Evolutionary conservation across 805 yeast species (phyloP).

Genomic region (Candida stauntonica): DNA sequence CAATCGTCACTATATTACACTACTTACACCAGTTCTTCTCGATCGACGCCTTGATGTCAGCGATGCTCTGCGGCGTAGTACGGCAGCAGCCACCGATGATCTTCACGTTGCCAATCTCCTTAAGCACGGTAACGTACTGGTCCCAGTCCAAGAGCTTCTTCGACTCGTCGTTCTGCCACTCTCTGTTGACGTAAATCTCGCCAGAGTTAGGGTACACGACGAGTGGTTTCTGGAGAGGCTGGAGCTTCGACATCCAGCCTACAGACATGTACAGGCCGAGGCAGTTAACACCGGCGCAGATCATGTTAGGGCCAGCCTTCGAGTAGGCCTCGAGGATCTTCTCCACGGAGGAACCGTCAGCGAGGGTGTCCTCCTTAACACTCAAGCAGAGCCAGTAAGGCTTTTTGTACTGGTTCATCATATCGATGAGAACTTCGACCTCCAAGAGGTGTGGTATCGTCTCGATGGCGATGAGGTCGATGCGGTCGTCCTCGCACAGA

Average conservation of each 20-base stretch:
- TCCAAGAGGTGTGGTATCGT: constrained; percentile 67
- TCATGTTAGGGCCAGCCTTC: constrained; percentile 13
- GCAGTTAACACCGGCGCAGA: constrained; percentile 65
- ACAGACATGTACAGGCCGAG: constrained; percentile 42
- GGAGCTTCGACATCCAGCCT: constrained; percentile 35
- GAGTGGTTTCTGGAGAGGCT: constrained; percentile 31
- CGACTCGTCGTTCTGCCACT: constrained; percentile 29
- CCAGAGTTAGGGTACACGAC: constrained; percentile 76
- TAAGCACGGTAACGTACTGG: constrained; percentile 37
- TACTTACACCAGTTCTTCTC: background rate
- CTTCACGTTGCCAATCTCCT: constrained; percentile 33
- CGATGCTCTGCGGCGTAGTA: constrained; percentile 44
- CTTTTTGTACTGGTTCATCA: constrained; percentile 34
- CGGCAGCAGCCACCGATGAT: constrained; percentile 77
- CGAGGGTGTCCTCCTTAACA: constrained; percentile 35
- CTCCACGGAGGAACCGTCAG: constrained; percentile 46
- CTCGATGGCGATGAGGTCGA: constrained; percentile 63
- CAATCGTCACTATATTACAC: no score
- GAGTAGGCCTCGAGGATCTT: constrained; percentile 28
- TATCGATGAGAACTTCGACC: constrained; percentile 42
- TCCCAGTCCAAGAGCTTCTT: constrained; percentile 33
- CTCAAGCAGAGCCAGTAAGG: constrained; percentile 45
- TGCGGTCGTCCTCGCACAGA: constrained; percentile 34
- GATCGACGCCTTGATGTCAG: constrained; percentile 5
- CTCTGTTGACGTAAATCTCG: constrained; percentile 49